Percentiles rank a stretch among this genome's conserved stretches.
Evolutionary conservation across 768 basidiomycete species (phyloP).

Genomic region (Collybiopsis confluens): DNA sequence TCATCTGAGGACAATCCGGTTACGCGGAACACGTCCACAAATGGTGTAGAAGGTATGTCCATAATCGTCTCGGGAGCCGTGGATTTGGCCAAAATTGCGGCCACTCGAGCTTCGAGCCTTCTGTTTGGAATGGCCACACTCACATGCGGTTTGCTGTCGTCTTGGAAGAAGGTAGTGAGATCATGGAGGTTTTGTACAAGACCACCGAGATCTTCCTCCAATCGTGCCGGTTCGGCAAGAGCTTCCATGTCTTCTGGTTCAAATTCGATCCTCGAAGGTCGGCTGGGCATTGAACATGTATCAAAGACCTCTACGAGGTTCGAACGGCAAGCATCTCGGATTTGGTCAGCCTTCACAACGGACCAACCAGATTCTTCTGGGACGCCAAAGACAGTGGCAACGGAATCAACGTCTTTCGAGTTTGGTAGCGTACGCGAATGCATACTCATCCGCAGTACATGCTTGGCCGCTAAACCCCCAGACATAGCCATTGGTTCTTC

Average conservation of each 20-base stretch:
- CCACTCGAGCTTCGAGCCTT: conserved; percentile 71
- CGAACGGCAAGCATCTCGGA: conserved; percentile 59
- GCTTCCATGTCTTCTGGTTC: conserved; percentile 57
- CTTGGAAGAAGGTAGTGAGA: conserved; percentile 70
- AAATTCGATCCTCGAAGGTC: conserved; percentile 71
- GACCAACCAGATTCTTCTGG: conserved; percentile 87
- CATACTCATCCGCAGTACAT: conserved; percentile 92
- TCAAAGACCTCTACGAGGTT: conserved; percentile 87
- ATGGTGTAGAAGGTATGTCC: conserved; percentile 75
- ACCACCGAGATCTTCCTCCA: conserved; percentile 67
- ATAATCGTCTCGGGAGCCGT: conserved; percentile 45
- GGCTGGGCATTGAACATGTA: conserved; percentile 66
- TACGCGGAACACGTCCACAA: conserved; percentile 71
- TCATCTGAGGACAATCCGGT: conserved; percentile 38
- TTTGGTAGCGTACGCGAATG: conserved; percentile 43
- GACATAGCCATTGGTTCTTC: conserved; percentile 85
- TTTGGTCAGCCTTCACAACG: conserved; percentile 61
- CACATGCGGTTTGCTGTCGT: conserved; percentile 29
- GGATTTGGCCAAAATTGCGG: conserved; percentile 81
- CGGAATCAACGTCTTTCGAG: conserved; percentile 44
- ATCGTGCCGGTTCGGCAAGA: conserved; percentile 34
- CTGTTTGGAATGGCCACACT: conserved; percentile 44
- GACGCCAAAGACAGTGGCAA: conserved; percentile 75
- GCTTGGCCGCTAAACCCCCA: conserved; percentile 72
- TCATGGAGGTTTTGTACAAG: conserved; percentile 77